A percentile compares a stretch with the other conserved stretches of the same genome.
phyloP scores from a whole-genome alignment of 192 early-diverging fungal species.

The Lobosporangium transversale region DNA sequence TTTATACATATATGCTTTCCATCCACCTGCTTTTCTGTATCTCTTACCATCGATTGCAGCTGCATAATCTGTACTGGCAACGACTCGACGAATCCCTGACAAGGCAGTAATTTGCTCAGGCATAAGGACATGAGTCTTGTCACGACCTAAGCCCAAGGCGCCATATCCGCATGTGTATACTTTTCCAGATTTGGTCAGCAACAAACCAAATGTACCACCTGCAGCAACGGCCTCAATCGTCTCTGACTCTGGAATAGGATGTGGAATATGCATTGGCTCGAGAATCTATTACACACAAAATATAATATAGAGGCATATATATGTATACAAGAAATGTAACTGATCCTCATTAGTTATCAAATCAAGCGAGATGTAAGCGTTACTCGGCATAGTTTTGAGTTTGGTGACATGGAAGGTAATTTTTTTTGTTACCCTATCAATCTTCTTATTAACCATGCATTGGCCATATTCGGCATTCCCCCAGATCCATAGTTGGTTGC shows the following conservation, averaged over 20 bases:
- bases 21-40: too few relatives aligned
- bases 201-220: conserved; percentile 68
- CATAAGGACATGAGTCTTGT: conserved; percentile 56
- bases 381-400: too few relatives aligned
- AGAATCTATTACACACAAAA: conserved; percentile 55
- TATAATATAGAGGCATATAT: background rate
- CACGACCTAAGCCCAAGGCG: conserved; percentile 65
- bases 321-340: too few relatives aligned
- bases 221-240: conserved; percentile 66
- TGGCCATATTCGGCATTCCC: conserved; percentile 84
- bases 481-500: conserved; percentile 72
- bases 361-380: too few relatives aligned
- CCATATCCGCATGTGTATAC: conserved; percentile 77
- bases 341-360: background rate
- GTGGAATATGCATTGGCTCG: conserved; percentile 61
- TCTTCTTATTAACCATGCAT: conserved; percentile 68
- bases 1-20: too few relatives aligned
- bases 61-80: conserved; percentile 72
- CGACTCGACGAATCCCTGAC: conserved; percentile 53
- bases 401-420: conserved; percentile 3
- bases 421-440: conserved; percentile 64
- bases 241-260: conserved; percentile 44
- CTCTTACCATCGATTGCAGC: conserved; percentile 62
- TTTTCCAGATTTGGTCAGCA: conserved; percentile 57
- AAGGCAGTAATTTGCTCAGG: conserved; percentile 55